Evolutionary conservation across 2,329 filamentous ascomycete species (phyloP), one percentile per base, ranked within the genome.

Genomic region (Rhynchosporium secalis): DNA sequence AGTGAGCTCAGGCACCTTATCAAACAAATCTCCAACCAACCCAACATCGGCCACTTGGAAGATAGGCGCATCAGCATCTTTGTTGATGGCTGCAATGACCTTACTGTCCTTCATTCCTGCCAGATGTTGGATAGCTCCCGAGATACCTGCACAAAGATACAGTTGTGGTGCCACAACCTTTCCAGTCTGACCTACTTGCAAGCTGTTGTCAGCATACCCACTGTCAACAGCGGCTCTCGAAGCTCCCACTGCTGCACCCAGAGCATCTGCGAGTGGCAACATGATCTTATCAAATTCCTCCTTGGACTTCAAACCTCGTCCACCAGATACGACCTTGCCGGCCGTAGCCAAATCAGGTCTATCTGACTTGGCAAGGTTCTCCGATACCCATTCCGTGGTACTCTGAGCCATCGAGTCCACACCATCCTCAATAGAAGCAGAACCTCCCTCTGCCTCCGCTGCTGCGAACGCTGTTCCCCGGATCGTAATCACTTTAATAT

Each of bases 81-180:
- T 99, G 83, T 99, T 99, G 75, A 99, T 98, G 13, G 92, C 92
- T 28, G 94, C 95, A 79, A 99, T 99, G 63, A 99, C 95, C 81
- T 99, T 99, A 81, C 92, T 97, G 75, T 99, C 95, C 84, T 99
- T 99, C 95, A 99, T 99, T 75, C 95, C 95, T 38, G 95, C 95
- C 78, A 99, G 78, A 81, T 99, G 95, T 79, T 99, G 95, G 71
- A 99, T 99, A 28, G 95, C 95, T 59, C 95, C 95, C 8, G 92
- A 96, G 71, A 99, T 98, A 73, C 95, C 95, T 12, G 94, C 93
- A 59, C 92, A 96, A 70, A 99, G 83, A 76, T 99, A 99, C 65
- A 99, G 81, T 77, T 99, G 89, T 63, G 95, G 95, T 52, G 95
- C 95, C 60, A 99, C 94, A 66, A 98, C 96, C 85, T 99, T 99